Evolutionary conservation across 257 asterid species (phyloP).

Genomic region (Eustoma russellianum): DNA sequence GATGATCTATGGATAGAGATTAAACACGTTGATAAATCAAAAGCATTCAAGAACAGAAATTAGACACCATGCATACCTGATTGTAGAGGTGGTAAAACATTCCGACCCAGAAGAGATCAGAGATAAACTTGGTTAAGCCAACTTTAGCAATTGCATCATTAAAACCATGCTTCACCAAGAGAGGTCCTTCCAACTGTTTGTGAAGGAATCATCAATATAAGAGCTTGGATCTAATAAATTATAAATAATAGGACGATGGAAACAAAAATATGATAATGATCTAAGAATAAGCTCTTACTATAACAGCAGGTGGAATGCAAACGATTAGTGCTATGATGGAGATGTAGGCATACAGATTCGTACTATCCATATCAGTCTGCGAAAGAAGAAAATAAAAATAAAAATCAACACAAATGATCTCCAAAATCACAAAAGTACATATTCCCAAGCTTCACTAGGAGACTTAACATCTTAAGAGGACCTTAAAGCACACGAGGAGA

Average conservation of each 20-base stretch:
- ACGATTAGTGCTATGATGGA: slow-evolving; percentile 64
- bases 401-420: background rate
- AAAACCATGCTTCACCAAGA: slow-evolving; percentile 58
- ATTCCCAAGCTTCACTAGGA: background rate
- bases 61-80: slow-evolving; percentile 46
- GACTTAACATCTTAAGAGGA: background rate
- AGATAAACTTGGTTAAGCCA: slow-evolving; percentile 68
- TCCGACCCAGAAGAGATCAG: slow-evolving; percentile 99
- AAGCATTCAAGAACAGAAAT: too few species aligned
- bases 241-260: background rate
- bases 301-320: slow-evolving; percentile 83
- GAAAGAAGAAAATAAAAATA: slow-evolving; percentile 13
- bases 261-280: background rate
- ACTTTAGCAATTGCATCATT: slow-evolving; percentile 88
- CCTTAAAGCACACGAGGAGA: too few species aligned
- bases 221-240: background rate
- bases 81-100: slow-evolving; percentile 98
- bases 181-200: slow-evolving; percentile 79
- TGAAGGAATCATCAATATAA: too few species aligned
- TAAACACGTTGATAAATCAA: too few species aligned
- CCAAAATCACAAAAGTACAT: background rate
- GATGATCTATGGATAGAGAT: too few species aligned
- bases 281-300: slow-evolving; percentile 30
- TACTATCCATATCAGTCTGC: slow-evolving; percentile 92
- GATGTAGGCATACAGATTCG: slow-evolving; percentile 87